Evolutionary conservation across 805 yeast species (phyloP).

Genomic region (Pichia insulana): DNA sequence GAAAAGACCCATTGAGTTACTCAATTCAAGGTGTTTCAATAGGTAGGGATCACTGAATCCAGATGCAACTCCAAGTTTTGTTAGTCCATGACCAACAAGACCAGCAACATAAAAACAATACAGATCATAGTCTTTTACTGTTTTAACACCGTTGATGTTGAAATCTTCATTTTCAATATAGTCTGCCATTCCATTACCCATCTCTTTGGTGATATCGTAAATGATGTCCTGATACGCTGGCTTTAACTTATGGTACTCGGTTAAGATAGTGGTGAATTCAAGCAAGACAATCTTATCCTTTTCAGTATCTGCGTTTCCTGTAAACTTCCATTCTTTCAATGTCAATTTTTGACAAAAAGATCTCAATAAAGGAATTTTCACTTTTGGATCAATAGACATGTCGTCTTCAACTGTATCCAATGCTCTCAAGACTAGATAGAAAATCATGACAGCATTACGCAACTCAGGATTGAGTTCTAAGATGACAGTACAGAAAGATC

Average conservation of each 20-base stretch:
- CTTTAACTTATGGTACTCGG: constrained; percentile 64
- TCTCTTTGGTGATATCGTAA: constrained; percentile 64
- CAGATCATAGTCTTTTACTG: constrained; percentile 73
- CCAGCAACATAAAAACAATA: constrained; percentile 98
- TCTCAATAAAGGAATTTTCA: constrained; percentile 70
- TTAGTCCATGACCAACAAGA: constrained; percentile 91
- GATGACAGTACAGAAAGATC: constrained; percentile 93
- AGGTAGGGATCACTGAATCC: constrained; percentile 51
- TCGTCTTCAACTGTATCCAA: constrained; percentile 96
- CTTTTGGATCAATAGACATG: constrained; percentile 66
- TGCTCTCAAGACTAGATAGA: constrained; percentile 81
- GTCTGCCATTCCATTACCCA: constrained; percentile 99
- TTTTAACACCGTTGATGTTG: constrained; percentile 69
- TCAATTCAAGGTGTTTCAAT: constrained; percentile 46
- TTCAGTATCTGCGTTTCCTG: constrained; percentile 67
- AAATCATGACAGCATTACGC: constrained; percentile 70
- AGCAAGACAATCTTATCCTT: constrained; percentile 73
- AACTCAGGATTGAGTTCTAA: constrained; percentile 85
- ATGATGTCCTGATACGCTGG: constrained; percentile 73
- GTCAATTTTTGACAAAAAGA: constrained; percentile 56
- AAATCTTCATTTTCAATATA: constrained; percentile 72
- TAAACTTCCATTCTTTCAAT: constrained; percentile 70
- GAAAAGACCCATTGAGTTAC: constrained; percentile 88
- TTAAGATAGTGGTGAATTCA: constrained; percentile 63
- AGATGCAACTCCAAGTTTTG: constrained; percentile 72